A percentile compares a stretch with the other conserved stretches of the same genome.
phyloP scores from a whole-genome alignment of 768 basidiomycete genomes.

The Tricholoma flavovirens region DNA sequence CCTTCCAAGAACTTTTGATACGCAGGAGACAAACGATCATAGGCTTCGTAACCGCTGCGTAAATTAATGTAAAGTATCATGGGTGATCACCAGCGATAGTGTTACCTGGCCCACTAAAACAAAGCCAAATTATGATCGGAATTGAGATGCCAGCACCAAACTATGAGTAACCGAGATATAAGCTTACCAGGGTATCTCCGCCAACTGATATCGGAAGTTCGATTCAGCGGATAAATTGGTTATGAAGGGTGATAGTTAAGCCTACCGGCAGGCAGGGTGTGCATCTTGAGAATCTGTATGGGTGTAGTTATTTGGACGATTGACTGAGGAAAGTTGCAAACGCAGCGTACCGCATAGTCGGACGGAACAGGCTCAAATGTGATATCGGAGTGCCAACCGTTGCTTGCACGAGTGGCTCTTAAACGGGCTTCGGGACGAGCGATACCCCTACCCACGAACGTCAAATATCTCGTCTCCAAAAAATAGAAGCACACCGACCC shows the following conservation, averaged over 20 bases:
- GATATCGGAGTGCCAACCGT: slow-evolving; percentile 52
- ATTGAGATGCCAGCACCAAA: neutral
- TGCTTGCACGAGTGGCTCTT: slow-evolving; percentile 32
- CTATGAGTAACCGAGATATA: neutral
- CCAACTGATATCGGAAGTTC: slow-evolving; percentile 19
- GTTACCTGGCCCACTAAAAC: slow-evolving; percentile 35
- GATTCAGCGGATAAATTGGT: neutral
- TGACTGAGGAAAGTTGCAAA: neutral
- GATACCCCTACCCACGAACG: slow-evolving; percentile 27
- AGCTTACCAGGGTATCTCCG: slow-evolving; percentile 37
- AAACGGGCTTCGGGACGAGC: slow-evolving; percentile 25
- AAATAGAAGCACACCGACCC: slow-evolving; percentile 24
- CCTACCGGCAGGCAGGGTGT: slow-evolving; percentile 32
- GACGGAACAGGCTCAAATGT: slow-evolving; percentile 57
- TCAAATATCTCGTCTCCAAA: neutral
- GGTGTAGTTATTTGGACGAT: neutral
- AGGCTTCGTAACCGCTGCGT: slow-evolving; percentile 51
- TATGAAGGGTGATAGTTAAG: neutral
- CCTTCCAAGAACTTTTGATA: slow-evolving; percentile 51
- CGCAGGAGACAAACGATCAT: slow-evolving; percentile 55
- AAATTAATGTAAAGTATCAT: neutral
- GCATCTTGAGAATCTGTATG: slow-evolving; percentile 34
- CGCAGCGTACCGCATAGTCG: slow-evolving; percentile 42
- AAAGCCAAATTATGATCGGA: neutral
- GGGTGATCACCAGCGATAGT: neutral